Evolutionary conservation across 129 eudicot genomes (phyloP).

Genomic region (Rutidosis leptorrhynchoides): DNA sequence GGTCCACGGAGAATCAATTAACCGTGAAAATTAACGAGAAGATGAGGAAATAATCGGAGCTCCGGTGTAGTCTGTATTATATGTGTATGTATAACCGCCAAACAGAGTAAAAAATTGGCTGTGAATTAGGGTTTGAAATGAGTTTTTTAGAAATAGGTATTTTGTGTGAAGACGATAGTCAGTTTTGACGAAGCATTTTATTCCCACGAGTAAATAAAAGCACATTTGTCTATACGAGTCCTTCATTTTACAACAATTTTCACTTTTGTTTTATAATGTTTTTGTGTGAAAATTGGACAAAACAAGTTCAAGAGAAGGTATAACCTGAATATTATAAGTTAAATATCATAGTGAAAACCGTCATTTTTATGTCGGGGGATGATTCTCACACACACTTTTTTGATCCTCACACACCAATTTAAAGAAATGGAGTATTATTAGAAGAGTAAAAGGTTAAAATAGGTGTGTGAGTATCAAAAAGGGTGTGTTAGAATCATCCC

Average conservation of each 20-base stretch:
- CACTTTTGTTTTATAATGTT: too few species aligned
- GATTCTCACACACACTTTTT: too few species aligned
- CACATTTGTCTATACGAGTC: background rate
- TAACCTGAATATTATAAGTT: too few species aligned
- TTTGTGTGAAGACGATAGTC: slow-evolving; percentile 7
- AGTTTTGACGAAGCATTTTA: slow-evolving; percentile 14
- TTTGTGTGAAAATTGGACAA: too few species aligned
- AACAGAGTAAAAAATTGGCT: slow-evolving; percentile 18
- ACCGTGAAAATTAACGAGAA: background rate
- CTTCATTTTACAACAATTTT: background rate
- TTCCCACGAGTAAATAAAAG: background rate
- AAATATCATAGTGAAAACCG: too few species aligned
- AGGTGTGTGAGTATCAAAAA: too few species aligned
- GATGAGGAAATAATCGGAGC: slow-evolving; percentile 19
- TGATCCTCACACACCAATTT: too few species aligned
- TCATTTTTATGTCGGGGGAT: too few species aligned
- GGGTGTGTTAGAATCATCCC: too few species aligned
- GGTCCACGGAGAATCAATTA: background rate
- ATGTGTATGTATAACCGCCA: slow-evolving; percentile 2
- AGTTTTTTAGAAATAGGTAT: background rate
- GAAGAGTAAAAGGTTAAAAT: too few species aligned
- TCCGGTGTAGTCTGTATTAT: background rate
- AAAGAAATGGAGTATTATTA: too few species aligned
- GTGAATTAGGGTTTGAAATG: slow-evolving; percentile 24
- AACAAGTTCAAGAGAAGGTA: too few species aligned